Evolutionary conservation across 305 asterid genomes (phyloP).

Genomic region (Lippia alba): DNA sequence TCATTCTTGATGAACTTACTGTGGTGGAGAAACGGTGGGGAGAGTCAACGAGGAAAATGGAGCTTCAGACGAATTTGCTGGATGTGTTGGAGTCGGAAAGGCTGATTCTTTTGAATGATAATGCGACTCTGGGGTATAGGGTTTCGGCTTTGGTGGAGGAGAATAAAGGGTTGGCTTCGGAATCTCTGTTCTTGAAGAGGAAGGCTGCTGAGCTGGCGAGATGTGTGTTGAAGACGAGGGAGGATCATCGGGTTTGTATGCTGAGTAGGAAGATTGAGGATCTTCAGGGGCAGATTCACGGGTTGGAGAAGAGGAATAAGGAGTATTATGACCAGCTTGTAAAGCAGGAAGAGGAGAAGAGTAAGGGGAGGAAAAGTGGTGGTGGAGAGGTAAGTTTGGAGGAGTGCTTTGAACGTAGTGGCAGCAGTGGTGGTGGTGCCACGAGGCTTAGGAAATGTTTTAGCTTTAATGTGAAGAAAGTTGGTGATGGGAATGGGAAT

Average conservation of each 20-base stretch:
- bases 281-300: constrained; percentile 70
- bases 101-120: constrained; percentile 69
- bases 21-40: constrained; percentile 54
- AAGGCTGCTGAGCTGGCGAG: constrained; percentile 77
- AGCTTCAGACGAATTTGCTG: constrained; percentile 80
- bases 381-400: constrained; percentile 53
- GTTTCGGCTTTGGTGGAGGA: constrained; percentile 62
- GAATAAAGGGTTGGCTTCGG: constrained; percentile 68
- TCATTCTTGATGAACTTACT: constrained; percentile 57
- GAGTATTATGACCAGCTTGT: constrained; percentile 68
- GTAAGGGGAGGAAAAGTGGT: constrained; percentile 39
- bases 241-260: constrained; percentile 70
- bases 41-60: constrained; percentile 75
- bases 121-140: constrained; percentile 62
- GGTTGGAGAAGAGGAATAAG: constrained; percentile 77
- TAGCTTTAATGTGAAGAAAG: constrained; percentile 46
- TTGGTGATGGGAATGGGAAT: constrained; percentile 29
- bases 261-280: constrained; percentile 80
- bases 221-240: constrained; percentile 70
- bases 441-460: constrained; percentile 45
- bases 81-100: constrained; percentile 81
- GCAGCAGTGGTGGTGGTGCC: constrained; percentile 32
- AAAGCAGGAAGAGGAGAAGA: constrained; percentile 49
- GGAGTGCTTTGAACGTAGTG: constrained; percentile 44
- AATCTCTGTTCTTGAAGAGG: constrained; percentile 65